Percentiles rank a stretch among this genome's conserved stretches.
phyloP scores from a whole-genome alignment of 345 rosid species.

The Eutrema heterophyllum region DNA sequence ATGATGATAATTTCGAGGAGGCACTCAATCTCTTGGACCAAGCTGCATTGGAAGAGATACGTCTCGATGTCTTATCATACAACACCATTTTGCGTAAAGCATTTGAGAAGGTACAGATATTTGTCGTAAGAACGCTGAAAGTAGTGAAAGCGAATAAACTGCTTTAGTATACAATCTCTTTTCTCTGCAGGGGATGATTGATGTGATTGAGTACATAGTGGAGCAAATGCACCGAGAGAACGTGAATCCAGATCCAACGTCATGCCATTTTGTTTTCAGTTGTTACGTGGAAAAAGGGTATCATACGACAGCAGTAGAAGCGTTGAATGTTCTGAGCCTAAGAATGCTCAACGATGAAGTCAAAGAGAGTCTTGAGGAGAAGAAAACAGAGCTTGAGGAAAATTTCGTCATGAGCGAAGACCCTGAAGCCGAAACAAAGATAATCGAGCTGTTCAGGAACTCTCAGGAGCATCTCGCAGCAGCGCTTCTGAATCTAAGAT shows the following conservation, averaged over 20 bases:
- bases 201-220: slow-evolving; percentile 53
- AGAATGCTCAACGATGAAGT: slow-evolving; percentile 55
- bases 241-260: slow-evolving; percentile 63
- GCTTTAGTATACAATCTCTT: background rate
- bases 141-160: background rate
- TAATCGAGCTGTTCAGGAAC: slow-evolving; percentile 40
- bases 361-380: slow-evolving; percentile 33
- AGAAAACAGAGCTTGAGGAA: slow-evolving; percentile 45
- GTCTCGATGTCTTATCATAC: slow-evolving; percentile 49
- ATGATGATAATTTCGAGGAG: slow-evolving; percentile 43
- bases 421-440: slow-evolving; percentile 47
- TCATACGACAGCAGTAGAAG: slow-evolving; percentile 54
- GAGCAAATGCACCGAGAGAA: slow-evolving; percentile 56
- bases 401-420: slow-evolving; percentile 53
- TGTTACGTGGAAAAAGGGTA: slow-evolving; percentile 42
- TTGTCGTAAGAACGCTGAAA: background rate
- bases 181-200: slow-evolving; percentile 49
- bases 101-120: slow-evolving; percentile 41
- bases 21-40: slow-evolving; percentile 54
- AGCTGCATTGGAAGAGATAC: slow-evolving; percentile 41
- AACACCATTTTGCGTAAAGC: slow-evolving; percentile 61
- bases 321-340: slow-evolving; percentile 66
- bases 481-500: slow-evolving; percentile 63
- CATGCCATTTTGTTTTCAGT: slow-evolving; percentile 55
- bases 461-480: slow-evolving; percentile 39